A percentile compares a stretch with the other conserved stretches of the same genome.
phyloP scores from a whole-genome alignment of 73 alveolate genomes.

The Strombidium stylifer region DNA sequence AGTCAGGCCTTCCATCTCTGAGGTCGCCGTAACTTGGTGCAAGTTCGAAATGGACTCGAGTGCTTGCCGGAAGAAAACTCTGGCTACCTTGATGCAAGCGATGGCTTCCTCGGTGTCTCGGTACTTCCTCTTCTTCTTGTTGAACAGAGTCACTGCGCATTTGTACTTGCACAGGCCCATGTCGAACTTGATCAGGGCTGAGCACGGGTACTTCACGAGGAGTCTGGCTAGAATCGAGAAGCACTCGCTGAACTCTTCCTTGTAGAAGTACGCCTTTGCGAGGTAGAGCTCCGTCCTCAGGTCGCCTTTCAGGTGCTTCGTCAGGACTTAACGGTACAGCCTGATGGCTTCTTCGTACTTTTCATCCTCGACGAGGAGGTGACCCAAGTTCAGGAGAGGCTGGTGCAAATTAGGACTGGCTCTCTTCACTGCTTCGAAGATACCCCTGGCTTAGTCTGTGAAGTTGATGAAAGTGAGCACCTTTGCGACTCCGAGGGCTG shows the following conservation, averaged over 20 bases:
- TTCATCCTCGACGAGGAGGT: slow-evolving; percentile 22
- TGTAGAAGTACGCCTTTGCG: slow-evolving; percentile 30
- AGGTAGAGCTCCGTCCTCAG: slow-evolving; percentile 37
- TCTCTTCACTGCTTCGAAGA: slow-evolving; percentile 41
- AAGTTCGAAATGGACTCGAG: too few species aligned
- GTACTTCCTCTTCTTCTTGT: slow-evolving; percentile 33
- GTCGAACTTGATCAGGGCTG: slow-evolving; percentile 25
- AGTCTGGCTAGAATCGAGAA: slow-evolving; percentile 5
- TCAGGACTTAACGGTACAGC: slow-evolving; percentile 38
- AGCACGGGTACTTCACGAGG: slow-evolving; percentile 32
- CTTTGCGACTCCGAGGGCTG: slow-evolving; percentile 63
- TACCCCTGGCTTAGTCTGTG: slow-evolving; percentile 47
- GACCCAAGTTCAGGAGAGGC: slow-evolving; percentile 52
- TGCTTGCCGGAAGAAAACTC: too few species aligned
- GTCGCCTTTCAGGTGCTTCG: slow-evolving; percentile 38
- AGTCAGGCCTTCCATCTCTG: too few species aligned
- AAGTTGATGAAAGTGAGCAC: slow-evolving; percentile 53
- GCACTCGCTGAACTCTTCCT: slow-evolving; percentile 26
- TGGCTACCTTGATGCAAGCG: too few species aligned
- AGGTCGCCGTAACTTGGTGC: too few species aligned
- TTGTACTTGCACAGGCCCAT: slow-evolving; percentile 36
- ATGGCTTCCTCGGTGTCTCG: slow-evolving; percentile 41
- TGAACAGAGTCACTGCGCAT: slow-evolving; percentile 14
- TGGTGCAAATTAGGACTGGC: slow-evolving; percentile 20
- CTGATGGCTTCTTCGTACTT: slow-evolving; percentile 36